phyloP scores from a whole-genome alignment of 352 stramenopile genomes.

The Thalassiosira livingstoniorum region DNA sequence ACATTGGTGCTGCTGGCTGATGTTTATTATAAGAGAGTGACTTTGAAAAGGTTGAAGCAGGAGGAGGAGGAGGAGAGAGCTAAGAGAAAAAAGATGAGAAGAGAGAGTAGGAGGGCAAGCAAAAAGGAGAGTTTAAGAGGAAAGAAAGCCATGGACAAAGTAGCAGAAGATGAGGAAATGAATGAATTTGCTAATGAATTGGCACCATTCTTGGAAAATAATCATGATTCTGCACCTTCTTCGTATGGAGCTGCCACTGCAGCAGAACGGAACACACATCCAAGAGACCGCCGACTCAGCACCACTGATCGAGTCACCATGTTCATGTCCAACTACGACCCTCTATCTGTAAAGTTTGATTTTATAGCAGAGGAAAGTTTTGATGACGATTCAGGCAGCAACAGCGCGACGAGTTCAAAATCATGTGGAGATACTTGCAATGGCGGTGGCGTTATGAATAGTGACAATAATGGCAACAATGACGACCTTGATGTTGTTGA shows the following conservation, averaged over 20 bases:
- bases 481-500: too few relatives aligned
- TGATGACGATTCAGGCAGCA: too few relatives aligned
- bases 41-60: conserved; percentile 43
- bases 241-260: neutral
- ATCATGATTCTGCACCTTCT: too few relatives aligned
- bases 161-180: neutral
- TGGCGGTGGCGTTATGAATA: too few relatives aligned
- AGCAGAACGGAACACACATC: too few relatives aligned
- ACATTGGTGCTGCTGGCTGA: conserved; percentile 61
- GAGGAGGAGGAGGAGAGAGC: conserved; percentile 34
- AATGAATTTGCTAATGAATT: conserved; percentile 11
- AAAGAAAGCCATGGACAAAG: conserved; percentile 13
- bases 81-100: conserved; percentile 4
- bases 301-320: conserved; percentile 52
- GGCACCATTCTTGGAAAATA: conserved; percentile 14
- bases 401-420: neutral
- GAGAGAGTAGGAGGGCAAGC: neutral
- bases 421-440: too few relatives aligned
- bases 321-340: conserved; percentile 61
- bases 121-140: neutral
- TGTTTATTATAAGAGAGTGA: conserved; percentile 66
- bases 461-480: too few relatives aligned
- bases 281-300: conserved; percentile 18
- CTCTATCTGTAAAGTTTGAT: conserved; percentile 42
- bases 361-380: conserved; percentile 3